Percentiles rank a stretch among this genome's conserved stretches.
phyloP scores from a whole-genome alignment of 345 rosid genomes.

The Eucalyptus camaldulensis region DNA sequence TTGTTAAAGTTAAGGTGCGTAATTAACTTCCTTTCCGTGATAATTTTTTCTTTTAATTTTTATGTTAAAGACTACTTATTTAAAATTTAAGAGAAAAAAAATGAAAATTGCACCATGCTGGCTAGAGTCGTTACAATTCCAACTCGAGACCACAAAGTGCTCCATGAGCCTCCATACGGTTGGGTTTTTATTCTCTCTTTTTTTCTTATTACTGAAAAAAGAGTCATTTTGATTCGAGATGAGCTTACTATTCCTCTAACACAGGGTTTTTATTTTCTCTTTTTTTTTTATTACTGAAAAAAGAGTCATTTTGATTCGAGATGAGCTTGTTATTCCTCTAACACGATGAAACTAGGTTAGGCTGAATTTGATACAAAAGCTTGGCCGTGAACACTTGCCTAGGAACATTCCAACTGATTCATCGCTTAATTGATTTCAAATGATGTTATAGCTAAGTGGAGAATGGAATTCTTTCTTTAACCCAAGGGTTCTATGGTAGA shows the following conservation, averaged over 20 bases:
- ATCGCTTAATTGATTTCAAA: neutral
- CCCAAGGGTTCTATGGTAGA: rapidly evolving
- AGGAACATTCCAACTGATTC: neutral
- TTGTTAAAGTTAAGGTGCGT: neutral
- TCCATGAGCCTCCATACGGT: neutral
- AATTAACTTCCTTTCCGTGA: neutral
- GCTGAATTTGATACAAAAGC: neutral
- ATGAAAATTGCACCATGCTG: rapidly evolving
- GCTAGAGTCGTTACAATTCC: rapidly evolving
- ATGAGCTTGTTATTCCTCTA: neutral
- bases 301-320: neutral
- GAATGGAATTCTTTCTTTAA: too few species aligned
- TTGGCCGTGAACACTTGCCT: rapidly evolving
- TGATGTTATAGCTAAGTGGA: neutral
- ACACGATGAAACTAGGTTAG: rapidly evolving
- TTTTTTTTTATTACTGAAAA: rapidly evolving
- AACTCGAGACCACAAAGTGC: neutral
- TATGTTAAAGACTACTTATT: neutral
- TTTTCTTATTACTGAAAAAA: rapidly evolving
- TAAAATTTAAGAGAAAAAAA: neutral
- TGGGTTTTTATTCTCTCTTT: neutral
- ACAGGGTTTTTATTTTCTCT: neutral
- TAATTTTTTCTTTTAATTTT: neutral
- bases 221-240: neutral
- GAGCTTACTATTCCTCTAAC: neutral